Evolutionary conservation across 345 rosid genomes (phyloP).

Genomic region (Eutrema heterophyllum): DNA sequence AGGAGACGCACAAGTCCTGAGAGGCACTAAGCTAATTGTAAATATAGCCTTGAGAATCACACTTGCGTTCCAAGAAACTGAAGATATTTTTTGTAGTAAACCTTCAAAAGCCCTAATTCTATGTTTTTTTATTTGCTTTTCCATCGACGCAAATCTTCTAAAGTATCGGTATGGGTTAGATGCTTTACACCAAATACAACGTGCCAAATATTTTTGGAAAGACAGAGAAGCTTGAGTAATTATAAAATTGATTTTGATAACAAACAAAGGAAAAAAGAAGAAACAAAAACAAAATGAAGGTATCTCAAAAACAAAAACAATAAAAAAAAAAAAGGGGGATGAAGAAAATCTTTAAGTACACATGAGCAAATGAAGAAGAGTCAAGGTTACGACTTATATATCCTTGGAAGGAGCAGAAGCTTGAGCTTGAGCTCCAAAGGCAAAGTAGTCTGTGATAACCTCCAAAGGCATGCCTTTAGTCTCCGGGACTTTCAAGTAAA

Average conservation of each 20-base stretch:
- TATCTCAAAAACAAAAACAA: slow-evolving; percentile 6
- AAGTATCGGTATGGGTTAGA: neutral
- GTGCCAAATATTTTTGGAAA: neutral
- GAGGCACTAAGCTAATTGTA: slow-evolving; percentile 1
- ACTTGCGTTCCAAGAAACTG: slow-evolving; percentile 17
- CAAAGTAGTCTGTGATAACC: slow-evolving; percentile 93
- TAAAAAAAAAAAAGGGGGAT: neutral
- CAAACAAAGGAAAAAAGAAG: neutral
- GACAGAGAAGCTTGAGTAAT: neutral
- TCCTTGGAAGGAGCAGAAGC: slow-evolving; percentile 29
- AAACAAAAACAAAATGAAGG: slow-evolving; percentile 5
- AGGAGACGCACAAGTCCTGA: slow-evolving; percentile 50
- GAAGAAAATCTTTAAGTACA: slow-evolving; percentile 22
- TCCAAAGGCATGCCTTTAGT: slow-evolving; percentile 99
- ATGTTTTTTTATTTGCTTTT: neutral
- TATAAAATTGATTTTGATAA: slow-evolving; percentile 7
- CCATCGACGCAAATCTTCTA: neutral
- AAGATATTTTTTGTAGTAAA: slow-evolving; percentile 6
- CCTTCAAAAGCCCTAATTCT: neutral
- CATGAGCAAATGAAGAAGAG: slow-evolving; percentile 21
- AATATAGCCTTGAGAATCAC: slow-evolving; percentile 12
- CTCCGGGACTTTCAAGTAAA: slow-evolving; percentile 91
- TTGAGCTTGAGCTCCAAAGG: slow-evolving; percentile 69
- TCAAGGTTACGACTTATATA: slow-evolving; percentile 10
- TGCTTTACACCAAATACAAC: neutral